Percentiles rank a stretch among this genome's conserved stretches.
Conservation (phyloP, 2,329 filamentous ascomycete species). For the Ascomycota sp. region DNA sequence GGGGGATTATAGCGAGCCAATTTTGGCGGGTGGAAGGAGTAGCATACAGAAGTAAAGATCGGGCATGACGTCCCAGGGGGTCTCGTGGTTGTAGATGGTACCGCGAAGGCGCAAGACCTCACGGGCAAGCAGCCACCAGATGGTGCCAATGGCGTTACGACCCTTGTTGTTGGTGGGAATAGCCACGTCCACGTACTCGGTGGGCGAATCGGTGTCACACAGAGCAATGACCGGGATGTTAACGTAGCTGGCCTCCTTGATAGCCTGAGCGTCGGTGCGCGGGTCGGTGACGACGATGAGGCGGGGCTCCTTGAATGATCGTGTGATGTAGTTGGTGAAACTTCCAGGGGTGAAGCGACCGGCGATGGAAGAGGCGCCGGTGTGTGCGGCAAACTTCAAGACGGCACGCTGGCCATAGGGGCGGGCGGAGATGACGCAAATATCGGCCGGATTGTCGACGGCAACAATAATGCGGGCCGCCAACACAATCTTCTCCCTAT, state of each 20-base stretch:
- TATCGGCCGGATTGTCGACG: conserved; percentile 97
- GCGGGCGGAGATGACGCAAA: conserved; percentile 97
- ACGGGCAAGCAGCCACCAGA: conserved; percentile 99
- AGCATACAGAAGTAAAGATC: conserved; percentile 92
- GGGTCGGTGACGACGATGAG: conserved; percentile 98
- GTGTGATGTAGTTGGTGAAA: conserved; percentile 99
- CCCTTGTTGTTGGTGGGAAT: conserved; percentile 99
- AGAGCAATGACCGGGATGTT: conserved; percentile 99
- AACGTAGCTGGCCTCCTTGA: conserved; percentile 99
- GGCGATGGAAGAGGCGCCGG: conserved; percentile 89
- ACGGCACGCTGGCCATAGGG: conserved; percentile 98
- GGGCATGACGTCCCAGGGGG: conserved; percentile 97
- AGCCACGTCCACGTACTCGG: conserved; percentile 97
- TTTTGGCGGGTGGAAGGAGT: too few relatives aligned
- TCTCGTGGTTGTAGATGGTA: conserved; percentile 86
- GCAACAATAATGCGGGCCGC: conserved; percentile 96
- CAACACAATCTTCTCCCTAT: conserved; percentile 97
- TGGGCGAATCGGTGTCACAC: conserved; percentile 96
- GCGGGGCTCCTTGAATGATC: conserved; percentile 99
- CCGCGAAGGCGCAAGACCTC: conserved; percentile 98
- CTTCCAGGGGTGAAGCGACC: conserved; percentile 99
- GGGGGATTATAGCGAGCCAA: background rate
- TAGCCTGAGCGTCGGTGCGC: conserved; percentile 97
- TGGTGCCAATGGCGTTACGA: conserved; percentile 89
- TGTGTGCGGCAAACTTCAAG: conserved; percentile 98